Base-by-base conservation (phyloP, 129 eudicot species). In the Lonicera japonica region DNA sequence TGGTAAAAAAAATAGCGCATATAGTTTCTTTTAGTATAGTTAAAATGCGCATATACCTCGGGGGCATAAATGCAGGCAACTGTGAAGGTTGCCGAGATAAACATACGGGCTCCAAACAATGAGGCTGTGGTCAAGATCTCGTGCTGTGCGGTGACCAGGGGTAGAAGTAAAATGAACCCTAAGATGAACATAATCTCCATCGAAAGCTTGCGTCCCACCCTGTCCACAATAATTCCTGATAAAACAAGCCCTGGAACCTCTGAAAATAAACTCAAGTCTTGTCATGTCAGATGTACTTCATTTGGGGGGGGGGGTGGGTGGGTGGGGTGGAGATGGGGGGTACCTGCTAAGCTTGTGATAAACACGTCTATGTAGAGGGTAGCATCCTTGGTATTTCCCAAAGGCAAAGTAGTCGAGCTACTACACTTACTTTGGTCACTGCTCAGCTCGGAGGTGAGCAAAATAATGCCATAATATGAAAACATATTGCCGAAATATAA, bases 271-370 rank as follows among this genome's bases (percentile, higher is more conserved):
- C 50, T 10, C 16, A 43, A 8, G 3, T 43, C 50, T 2, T 43
- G 50, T 43, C 16, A 10, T 43, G 1, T 43, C 13, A 43, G 1
- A 43, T 43, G 13, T 1, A 43, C 50, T 43, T 25, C 25, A 17
- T 9, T n/a, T n/a, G n/a, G n/a, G n/a, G 24, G 17, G 46, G 41
- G 23, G 4, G 21, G 1, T n/a, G n/a, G n/a, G n/a, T n/a, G n/a
- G n/a, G n/a, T n/a, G 52, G 8, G 5, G 5, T 24, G 3, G 21
- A 18, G 15, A n/a, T 0, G n/a, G 21, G 38, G 21, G 43, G 23
- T 76, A 82, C 89, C 89, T 68, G 87, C 95, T 63, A 86, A 82
- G 61, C 84, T 82, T 61, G 86, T 86, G 57, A 86, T 38, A 65
- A 86, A 82, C 39, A 86, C 95, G 58, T 86, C 76, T 36, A 65